Conservation (phyloP, 768 basidiomycete genomes). For the Lanmaoa pseudosensibilis region DNA sequence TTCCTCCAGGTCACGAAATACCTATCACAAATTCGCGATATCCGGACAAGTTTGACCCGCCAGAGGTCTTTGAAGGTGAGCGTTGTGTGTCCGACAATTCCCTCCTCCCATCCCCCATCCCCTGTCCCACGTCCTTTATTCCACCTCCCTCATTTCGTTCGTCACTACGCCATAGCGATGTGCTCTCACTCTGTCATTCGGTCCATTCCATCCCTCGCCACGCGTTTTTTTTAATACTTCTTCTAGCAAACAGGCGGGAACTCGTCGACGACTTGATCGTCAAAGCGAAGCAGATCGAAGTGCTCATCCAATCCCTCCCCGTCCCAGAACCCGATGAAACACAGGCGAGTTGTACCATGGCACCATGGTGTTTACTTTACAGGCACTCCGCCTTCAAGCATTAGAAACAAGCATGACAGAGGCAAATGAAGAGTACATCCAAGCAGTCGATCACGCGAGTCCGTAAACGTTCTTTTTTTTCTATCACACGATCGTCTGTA, state of each 20-base stretch:
- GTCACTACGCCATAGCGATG: not conserved
- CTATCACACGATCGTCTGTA: not conserved
- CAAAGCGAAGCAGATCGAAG: constrained; percentile 89
- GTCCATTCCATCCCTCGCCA: not conserved
- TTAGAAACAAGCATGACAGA: constrained; percentile 70
- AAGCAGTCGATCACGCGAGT: constrained; percentile 78
- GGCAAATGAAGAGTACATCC: constrained; percentile 75
- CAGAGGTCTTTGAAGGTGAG: constrained; percentile 74
- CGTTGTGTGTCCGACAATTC: not conserved
- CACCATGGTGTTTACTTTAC: not conserved
- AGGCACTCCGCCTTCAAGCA: constrained; percentile 66
- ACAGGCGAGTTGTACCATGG: constrained; percentile 44
- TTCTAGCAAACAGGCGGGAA: constrained; percentile 76
- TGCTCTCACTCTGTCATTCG: not conserved
- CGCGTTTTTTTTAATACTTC: not conserved
- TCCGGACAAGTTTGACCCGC: constrained; percentile 67
- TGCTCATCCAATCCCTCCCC: constrained; percentile 77
- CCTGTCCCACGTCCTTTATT: too few relatives aligned
- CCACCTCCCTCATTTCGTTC: not conserved
- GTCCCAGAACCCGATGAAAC: constrained; percentile 75
- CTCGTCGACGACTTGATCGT: constrained; percentile 79
- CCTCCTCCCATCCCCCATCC: not conserved
- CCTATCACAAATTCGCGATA: constrained; percentile 83
- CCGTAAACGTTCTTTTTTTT: constrained; percentile 30
- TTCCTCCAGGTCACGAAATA: constrained; percentile 78